A percentile compares a stretch with the other conserved stretches of the same genome.
These are phyloP conservation scores for Pyrenophora teres DNA, from an alignment of 2,329 filamentous ascomycete genomes.

Conservation along the genomic window DNA sequence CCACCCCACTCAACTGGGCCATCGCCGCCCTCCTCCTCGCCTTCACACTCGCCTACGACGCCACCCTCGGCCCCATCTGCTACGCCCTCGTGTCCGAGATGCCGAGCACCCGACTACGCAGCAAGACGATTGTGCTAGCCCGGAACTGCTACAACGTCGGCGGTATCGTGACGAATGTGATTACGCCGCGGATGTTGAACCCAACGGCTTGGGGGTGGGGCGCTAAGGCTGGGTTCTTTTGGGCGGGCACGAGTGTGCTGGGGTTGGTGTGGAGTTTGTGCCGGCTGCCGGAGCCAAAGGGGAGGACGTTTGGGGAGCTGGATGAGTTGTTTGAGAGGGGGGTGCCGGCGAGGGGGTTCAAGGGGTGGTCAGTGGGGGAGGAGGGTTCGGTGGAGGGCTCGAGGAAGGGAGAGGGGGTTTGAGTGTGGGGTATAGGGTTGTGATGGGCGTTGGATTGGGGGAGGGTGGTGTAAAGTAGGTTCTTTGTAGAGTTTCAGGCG, in stretches of 20 bases:
- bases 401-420: no score
- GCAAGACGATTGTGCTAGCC: constrained; percentile 85
- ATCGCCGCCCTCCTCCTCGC: constrained; percentile 17
- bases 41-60: constrained; percentile 19
- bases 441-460: no score
- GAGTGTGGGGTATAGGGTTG: no score
- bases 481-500: no score
- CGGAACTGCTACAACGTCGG: constrained; percentile 76
- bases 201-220: constrained; percentile 75
- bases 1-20: neutral
- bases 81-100: constrained; percentile 79
- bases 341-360: constrained; percentile 25
- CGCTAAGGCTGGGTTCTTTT: constrained; percentile 83
- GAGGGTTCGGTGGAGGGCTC: no score
- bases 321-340: constrained; percentile 74
- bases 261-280: constrained; percentile 79
- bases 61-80: constrained; percentile 46
- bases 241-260: constrained; percentile 74
- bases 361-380: no score
- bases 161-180: constrained; percentile 77
- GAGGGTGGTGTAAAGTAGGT: no score
- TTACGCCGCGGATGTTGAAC: constrained; percentile 63
- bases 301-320: constrained; percentile 79
- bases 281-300: constrained; percentile 75
- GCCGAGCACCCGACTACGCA: constrained; percentile 77